phyloP scores from a whole-genome alignment of 2,329 filamentous ascomycete species.

The Sclerotiophoma versabilis region DNA sequence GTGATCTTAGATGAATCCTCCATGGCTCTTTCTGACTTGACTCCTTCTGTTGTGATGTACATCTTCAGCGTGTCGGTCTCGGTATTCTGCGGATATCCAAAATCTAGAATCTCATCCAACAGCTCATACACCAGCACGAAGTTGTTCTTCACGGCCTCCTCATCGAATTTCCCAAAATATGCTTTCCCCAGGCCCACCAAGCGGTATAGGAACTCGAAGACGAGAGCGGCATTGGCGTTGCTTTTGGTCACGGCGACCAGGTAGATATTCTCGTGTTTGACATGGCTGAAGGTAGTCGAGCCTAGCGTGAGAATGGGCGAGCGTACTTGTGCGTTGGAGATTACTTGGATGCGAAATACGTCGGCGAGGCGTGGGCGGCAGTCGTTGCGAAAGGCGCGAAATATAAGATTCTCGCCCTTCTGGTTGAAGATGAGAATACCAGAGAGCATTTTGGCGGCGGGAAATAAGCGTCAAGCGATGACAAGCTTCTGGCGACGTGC shows the following conservation, averaged over 20 bases:
- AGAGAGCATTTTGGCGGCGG: slow-evolving; percentile 74
- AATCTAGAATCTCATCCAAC: slow-evolving; percentile 97
- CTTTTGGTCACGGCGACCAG: slow-evolving; percentile 97
- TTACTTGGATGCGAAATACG: slow-evolving; percentile 99
- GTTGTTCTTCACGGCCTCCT: slow-evolving; percentile 99
- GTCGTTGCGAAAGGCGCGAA: slow-evolving; percentile 97
- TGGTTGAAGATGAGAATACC: slow-evolving; percentile 99
- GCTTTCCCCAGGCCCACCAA: slow-evolving; percentile 88
- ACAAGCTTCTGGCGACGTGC: slow-evolving; percentile 2
- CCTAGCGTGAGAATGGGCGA: slow-evolving; percentile 97
- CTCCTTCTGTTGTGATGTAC: slow-evolving; percentile 99
- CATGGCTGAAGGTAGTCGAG: slow-evolving; percentile 98
- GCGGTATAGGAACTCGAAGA: slow-evolving; percentile 97
- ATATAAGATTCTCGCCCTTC: slow-evolving; percentile 99
- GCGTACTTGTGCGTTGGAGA: slow-evolving; percentile 96
- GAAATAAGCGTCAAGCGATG: neutral
- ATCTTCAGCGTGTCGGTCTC: slow-evolving; percentile 99
- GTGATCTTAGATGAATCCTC: slow-evolving; percentile 98
- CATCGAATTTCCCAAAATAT: slow-evolving; percentile 99
- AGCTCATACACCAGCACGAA: slow-evolving; percentile 99
- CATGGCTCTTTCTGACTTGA: slow-evolving; percentile 85
- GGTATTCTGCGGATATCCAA: slow-evolving; percentile 98
- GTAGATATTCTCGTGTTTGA: slow-evolving; percentile 99
- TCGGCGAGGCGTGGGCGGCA: slow-evolving; percentile 96
- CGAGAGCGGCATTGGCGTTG: slow-evolving; percentile 96